Evolutionary conservation across 768 basidiomycete genomes (phyloP), one percentile per base, ranked within the genome.

Genomic region (Butyriboletus loyo): DNA sequence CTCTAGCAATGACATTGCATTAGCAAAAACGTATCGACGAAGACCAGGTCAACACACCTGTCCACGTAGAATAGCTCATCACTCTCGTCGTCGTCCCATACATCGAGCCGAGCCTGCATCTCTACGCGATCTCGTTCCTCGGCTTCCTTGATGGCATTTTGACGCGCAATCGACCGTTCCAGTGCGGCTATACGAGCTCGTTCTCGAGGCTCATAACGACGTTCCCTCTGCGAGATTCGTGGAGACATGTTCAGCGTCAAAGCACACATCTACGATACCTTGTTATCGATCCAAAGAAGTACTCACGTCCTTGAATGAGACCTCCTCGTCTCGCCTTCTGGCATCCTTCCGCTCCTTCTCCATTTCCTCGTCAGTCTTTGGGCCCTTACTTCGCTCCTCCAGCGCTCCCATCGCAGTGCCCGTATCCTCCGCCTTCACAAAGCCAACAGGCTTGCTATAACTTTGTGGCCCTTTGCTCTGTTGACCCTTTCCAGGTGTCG

Each of bases 21-120:
- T 4, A 31, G 27, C 24, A 40, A n/a, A 15, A 17, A 37, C 11
- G 13, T n/a, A 49, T 39, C n/a, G 17, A n/a, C 0, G 22, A 45
- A 36, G 21, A 42, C 30, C n/a, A 7, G 15, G 14, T 19, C 31
- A 17, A 61, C 85, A 44, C 57, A 92, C 91, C 94, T 82, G 66
- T 98, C 97, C 40, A 88, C 79, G 63, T 95, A 96, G 73, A 95
- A 99, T 28, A 84, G 65, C 61, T 99, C 97, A 58, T 95, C 87
- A 50, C 93, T 95, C 61, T 91, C 86, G 52, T 96, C 95, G 54
- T 92, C 89, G 62, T 96, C 92, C 85, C 92, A 93, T 7, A 95
- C 78, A 59, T 95, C 92, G 49, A 94, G 80, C 1, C 85, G 80
- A 7, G 84, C 80, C 27, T 86, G 82, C 79, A 91, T 88, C 64